Evolutionary conservation across 2,329 filamentous ascomycete genomes (phyloP), one percentile per base, ranked within the genome.

Genomic region (Botryotinia globosa): DNA sequence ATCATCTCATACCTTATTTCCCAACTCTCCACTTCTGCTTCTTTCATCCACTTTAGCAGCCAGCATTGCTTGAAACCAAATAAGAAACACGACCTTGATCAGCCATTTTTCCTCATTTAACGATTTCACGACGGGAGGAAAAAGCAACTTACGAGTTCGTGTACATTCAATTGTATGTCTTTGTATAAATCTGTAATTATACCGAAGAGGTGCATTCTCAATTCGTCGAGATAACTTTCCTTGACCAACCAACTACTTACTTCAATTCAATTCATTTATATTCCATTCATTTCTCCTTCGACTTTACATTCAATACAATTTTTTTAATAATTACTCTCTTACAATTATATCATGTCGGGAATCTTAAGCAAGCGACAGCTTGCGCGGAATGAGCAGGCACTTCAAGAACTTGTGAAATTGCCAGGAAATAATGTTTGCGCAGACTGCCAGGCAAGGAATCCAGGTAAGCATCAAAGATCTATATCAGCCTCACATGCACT

Each of bases 291-390:
- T 59, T 59, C 58, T 34, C 37, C 32, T 34, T 42, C 25, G 51
- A 51, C 54, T 68, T 72, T 29, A 9, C 25, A 63, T 42, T 18
- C 48, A 25, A 39, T 61, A 58, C 37, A 42, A 25, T 14, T 63
- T 72, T 61, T 8, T 74, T 74, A 71, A 42, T 56, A 42, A 64
- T 73, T 51, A 71, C 51, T 67, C 71, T 64, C 45, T 73, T 74
- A 69, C 63, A 32, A 72, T 58, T 45, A 96, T 94, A 92, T 88
- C 92, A 96, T 94, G 92, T 88, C 92, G 72, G 87, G 88, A 72
- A 86, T 89, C 62, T 86, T 97, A 82, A 97, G 91, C 86, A 99
- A 98, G 88, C 94, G 96, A 84, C 94, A 98, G 85, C 95, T 98
- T 87, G 94, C 92, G 86, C 94, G 96, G 84, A 98, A 99, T 83